Conservation (phyloP, 768 basidiomycete species). For the Epithele typhae region DNA sequence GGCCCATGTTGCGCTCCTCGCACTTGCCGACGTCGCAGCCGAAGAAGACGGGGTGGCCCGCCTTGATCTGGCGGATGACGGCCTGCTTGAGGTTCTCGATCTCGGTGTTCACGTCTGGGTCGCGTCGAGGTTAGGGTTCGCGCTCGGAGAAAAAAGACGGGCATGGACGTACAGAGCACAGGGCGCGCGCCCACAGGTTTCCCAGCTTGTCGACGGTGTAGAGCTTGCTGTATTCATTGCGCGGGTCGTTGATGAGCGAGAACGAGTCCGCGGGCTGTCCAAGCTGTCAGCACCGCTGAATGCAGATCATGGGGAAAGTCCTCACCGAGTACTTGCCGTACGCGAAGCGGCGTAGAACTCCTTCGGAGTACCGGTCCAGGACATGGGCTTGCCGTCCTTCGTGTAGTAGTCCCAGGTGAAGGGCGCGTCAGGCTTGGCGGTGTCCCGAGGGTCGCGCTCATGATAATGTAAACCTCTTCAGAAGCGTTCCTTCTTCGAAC, state of each 20-base stretch:
- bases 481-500: constrained; percentile 80
- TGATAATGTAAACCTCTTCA: constrained; percentile 81
- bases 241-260: constrained; percentile 93
- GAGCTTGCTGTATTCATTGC: constrained; percentile 75
- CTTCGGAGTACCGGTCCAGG: constrained; percentile 76
- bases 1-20: constrained; percentile 62
- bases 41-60: constrained; percentile 89
- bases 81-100: constrained; percentile 76
- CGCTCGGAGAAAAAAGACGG: too few relatives aligned
- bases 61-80: constrained; percentile 83
- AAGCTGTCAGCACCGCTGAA: not conserved
- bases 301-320: not conserved
- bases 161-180: constrained; percentile 63
- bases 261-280: constrained; percentile 70
- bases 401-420: constrained; percentile 92
- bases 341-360: constrained; percentile 63
- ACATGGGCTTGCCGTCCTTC: constrained; percentile 65
- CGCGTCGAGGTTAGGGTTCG: not conserved
- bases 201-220: constrained; percentile 93
- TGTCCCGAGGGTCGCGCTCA: constrained; percentile 83
- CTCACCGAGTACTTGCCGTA: constrained; percentile 26
- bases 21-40: constrained; percentile 95
- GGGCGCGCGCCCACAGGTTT: constrained; percentile 84
- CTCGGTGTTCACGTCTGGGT: constrained; percentile 79
- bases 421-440: constrained; percentile 63